Evolutionary conservation across 148 eudicot genomes (phyloP).

Genomic region (Persicaria maculosa): DNA sequence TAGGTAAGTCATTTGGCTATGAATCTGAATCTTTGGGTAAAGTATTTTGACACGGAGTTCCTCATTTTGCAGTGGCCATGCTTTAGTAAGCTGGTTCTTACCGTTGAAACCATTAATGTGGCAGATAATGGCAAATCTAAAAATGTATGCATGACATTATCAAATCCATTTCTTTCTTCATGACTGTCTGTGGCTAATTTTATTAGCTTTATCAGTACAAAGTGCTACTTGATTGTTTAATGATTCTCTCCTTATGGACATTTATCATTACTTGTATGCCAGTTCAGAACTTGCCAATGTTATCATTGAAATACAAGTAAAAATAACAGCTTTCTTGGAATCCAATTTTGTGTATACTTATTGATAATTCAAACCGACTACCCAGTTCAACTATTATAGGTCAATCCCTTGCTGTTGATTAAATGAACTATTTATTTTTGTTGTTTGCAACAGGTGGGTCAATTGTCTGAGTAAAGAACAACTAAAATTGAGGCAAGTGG

Average conservation of each 20-base stretch:
- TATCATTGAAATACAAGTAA: neutral
- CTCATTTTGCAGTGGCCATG: slow-evolving; percentile 47
- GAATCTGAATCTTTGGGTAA: neutral
- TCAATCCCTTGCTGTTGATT: neutral
- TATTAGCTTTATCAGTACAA: neutral
- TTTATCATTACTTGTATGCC: too few relatives aligned
- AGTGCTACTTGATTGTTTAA: neutral
- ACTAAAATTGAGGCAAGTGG: slow-evolving; percentile 47
- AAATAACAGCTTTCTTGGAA: neutral
- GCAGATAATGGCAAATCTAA: slow-evolving; percentile 56
- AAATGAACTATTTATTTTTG: neutral
- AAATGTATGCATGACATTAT: slow-evolving; percentile 36
- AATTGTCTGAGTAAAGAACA: slow-evolving; percentile 50
- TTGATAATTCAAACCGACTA: too few relatives aligned
- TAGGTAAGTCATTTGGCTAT: neutral
- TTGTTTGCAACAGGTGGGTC: slow-evolving; percentile 24
- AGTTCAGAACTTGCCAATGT: too few relatives aligned
- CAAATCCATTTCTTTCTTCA: neutral
- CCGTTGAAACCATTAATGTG: slow-evolving; percentile 51
- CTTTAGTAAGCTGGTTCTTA: slow-evolving; percentile 42
- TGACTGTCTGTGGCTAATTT: too few relatives aligned
- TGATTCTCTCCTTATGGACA: neutral
- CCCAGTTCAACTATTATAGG: too few relatives aligned
- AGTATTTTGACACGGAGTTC: neutral
- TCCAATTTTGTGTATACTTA: too few relatives aligned